These are phyloP conservation scores for Purpureocillium takamizusanense DNA, from an alignment of 2,329 filamentous ascomycete genomes.

Conservation along the genomic window DNA sequence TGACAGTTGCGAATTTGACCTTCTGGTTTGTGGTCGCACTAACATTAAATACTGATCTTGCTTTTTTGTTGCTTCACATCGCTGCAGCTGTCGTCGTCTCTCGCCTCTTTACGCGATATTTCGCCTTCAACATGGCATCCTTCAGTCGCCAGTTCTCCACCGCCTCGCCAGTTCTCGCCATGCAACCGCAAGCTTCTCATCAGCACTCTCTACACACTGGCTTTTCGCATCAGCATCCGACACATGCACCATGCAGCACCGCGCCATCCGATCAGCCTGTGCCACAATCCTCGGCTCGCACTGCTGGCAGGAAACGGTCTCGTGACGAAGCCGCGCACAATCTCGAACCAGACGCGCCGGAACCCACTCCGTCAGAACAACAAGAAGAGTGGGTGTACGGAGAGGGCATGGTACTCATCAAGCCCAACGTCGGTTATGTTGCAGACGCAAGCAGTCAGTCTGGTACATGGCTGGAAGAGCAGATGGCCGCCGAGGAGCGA, in stretches of 20 bases:
- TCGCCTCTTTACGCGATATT: no score
- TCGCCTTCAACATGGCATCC: slow-evolving; percentile 28
- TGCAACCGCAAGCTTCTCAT: slow-evolving; percentile 23
- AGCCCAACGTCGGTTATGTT: slow-evolving; percentile 48
- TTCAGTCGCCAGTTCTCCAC: slow-evolving; percentile 31
- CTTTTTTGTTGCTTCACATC: slow-evolving; percentile 5
- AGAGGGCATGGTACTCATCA: slow-evolving; percentile 65
- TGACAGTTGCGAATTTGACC: slow-evolving; percentile 3
- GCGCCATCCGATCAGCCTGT: slow-evolving; percentile 17
- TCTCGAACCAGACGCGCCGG: slow-evolving; percentile 48
- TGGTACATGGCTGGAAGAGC: slow-evolving; percentile 65
- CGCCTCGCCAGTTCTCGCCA: slow-evolving; percentile 35
- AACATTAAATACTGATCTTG: slow-evolving; percentile 18
- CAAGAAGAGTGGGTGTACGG: slow-evolving; percentile 62
- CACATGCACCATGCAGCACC: slow-evolving; percentile 14
- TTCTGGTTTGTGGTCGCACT: slow-evolving; percentile 20
- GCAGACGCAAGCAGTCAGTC: slow-evolving; percentile 55
- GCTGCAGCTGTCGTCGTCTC: no score
- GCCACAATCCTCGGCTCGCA: slow-evolving; percentile 29
- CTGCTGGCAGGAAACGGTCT: slow-evolving; percentile 61
- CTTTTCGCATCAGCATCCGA: slow-evolving; percentile 14
- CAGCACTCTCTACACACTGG: no score
- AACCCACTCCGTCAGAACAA: slow-evolving; percentile 34
- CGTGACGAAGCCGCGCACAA: slow-evolving; percentile 64
- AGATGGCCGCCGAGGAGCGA: slow-evolving; percentile 42